Evolutionary conservation across 768 basidiomycete species (phyloP), one percentile per base, ranked within the genome.

Genomic region (Boletus subparvulus): DNA sequence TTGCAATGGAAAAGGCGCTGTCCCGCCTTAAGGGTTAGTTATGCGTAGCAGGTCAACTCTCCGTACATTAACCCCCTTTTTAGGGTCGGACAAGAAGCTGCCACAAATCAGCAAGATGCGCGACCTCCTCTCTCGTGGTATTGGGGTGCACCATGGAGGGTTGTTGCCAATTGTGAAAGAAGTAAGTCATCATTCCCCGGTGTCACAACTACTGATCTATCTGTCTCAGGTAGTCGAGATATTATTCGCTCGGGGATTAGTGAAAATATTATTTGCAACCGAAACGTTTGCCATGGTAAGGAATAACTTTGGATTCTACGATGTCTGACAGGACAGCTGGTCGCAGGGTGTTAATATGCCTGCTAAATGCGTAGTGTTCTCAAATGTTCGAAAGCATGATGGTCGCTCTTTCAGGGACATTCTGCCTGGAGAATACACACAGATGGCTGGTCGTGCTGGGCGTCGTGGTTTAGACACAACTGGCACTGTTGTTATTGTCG

Each of bases 401-500:
- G 97, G 97, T 6, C 83, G 86, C 30, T 87, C 75, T 62, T 99
- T 99, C 79, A 84, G 97, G 57, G 92, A 94, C 40, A 87, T 96
- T 35, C 73, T 92, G 1, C 88, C 93, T 26, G 94, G 92, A 40
- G 94, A 94, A 73, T 98, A 98, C 68, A 99, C 96, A 0, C 97
- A 99, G 66, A 99, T 99, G 97, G 95, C 97, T 9, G 97, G 97
- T 6, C 88, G 97, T 62, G 97, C 97, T 16, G 97, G 97, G 24
- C 87, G 97, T 35, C 88, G 97, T 70, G 97, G 97, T 12, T 77
- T 99, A 30, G 97, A 99, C 69, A 77, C 88, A 6, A 98, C 94
- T 0, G 97, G 97, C 37, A 97, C 95, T 0, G 97, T 99, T 11
- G 87, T 99, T 63, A 90, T 99, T 51, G 80, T 92, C 47, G 84